Evolutionary conservation across 257 asterid species (phyloP), one percentile per base, ranked within the genome.

Genomic region (Primulina tabacum): DNA sequence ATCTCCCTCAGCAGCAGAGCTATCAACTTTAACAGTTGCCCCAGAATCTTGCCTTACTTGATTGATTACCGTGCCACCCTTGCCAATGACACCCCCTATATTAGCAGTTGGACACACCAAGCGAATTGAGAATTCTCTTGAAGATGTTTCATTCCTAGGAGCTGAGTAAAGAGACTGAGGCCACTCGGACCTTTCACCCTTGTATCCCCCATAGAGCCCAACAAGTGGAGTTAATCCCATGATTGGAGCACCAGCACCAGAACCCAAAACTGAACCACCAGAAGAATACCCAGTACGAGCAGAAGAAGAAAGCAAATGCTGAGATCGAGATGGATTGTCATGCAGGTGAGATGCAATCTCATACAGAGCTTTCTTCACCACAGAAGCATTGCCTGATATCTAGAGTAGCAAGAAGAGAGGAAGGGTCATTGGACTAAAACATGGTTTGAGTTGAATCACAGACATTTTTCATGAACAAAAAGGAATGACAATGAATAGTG

Each of bases 41-140:
- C 91, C 84, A 38, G 99, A 93, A 65, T 90, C 97, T 76, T 93
- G 97, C 81, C 99, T 86, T 64, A 90, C 91, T 82, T 93, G 97
- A 82, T 89, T 93, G 37, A 90, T 93, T 64, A 89, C 78, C 18
- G 68, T 68, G 63, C 99, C 99, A 71, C 94, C 96, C 82, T 93
- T 93, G 70, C 99, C 99, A 65, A 90, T 93, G 69, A 93, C 96
- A 69, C 96, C 95, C 47, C 97, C 98, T 68, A 93, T 83, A 81
- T 89, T 89, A 53, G 89, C 89, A 74, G 87, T 86, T 26, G 92
- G 91, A 66, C 97, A 89, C 37, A 90, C 81, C 79, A 93, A 72
- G 69, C 96, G 88, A 68, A 90, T 88, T 56, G 88, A 81, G 81
- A 93, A 89, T 74, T 93, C 96, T 79, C 75, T 90, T 2, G 95